phyloP scores from a whole-genome alignment of 345 rosid species.

The Syzygium aromaticum region DNA sequence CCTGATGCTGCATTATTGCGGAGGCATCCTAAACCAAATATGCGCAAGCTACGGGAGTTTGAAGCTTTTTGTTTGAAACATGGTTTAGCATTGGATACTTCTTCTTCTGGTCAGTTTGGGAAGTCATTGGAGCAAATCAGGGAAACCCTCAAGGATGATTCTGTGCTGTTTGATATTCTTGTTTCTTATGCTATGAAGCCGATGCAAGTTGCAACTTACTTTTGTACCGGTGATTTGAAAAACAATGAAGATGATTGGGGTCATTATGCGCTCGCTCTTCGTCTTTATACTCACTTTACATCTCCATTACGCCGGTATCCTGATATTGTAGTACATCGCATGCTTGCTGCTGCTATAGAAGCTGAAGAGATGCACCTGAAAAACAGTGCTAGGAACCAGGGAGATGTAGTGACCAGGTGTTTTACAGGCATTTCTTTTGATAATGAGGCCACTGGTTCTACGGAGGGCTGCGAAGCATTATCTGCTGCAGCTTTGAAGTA shows the following conservation, averaged over 20 bases:
- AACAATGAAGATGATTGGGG: constrained; percentile 52
- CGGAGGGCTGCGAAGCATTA: constrained; percentile 49
- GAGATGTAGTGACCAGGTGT: constrained; percentile 18
- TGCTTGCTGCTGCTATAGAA: constrained; percentile 75
- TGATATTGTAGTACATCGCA: constrained; percentile 82
- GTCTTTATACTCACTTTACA: constrained; percentile 88
- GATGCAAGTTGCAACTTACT: constrained; percentile 78
- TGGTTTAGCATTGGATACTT: constrained; percentile 62
- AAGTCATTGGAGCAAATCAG: constrained; percentile 47
- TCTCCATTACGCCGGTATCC: constrained; percentile 88
- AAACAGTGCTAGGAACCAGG: neutral
- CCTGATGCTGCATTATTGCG: constrained; percentile 67
- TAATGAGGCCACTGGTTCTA: constrained; percentile 46
- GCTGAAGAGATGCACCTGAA: constrained; percentile 49
- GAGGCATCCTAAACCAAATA: constrained; percentile 84
- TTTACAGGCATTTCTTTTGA: constrained; percentile 54
- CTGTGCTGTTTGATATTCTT: constrained; percentile 51
- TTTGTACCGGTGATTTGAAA: constrained; percentile 63
- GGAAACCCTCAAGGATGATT: constrained; percentile 65
- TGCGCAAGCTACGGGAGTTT: constrained; percentile 78
- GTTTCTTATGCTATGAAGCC: constrained; percentile 63
- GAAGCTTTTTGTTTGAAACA: constrained; percentile 69
- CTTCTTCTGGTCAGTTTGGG: constrained; percentile 58
- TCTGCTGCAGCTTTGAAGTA: constrained; percentile 51
- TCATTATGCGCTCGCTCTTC: constrained; percentile 80